These are phyloP conservation scores for Cadophora sp. DNA, from an alignment of 2,329 filamentous ascomycete species.

Conservation along the genomic window DNA sequence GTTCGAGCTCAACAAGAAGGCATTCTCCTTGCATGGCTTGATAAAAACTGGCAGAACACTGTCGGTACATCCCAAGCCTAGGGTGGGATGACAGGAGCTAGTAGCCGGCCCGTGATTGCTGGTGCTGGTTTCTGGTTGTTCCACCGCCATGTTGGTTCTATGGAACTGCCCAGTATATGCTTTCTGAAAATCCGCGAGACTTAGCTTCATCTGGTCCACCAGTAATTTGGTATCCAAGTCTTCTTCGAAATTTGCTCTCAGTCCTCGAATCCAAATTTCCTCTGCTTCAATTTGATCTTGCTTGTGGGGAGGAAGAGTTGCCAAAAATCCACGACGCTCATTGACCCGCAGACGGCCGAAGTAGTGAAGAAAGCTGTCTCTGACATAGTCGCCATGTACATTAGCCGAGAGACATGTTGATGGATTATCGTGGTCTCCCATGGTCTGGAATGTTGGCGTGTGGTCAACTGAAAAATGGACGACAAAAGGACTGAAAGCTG, in stretches of 20 bases:
- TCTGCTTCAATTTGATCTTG: conserved; percentile 22
- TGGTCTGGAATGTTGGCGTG: no score
- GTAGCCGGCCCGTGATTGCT: no score
- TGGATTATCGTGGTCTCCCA: conserved; percentile 1
- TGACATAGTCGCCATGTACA: conserved; percentile 14
- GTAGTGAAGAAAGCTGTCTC: conserved; percentile 25
- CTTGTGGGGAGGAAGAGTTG: conserved; percentile 10
- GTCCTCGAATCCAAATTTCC: conserved; percentile 12
- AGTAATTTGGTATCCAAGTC: not conserved
- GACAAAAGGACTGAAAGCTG: no score
- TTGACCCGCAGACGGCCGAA: conserved; percentile 24
- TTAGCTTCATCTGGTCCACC: conserved; percentile 2
- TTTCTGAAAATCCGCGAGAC: not conserved
- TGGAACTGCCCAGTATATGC: no score
- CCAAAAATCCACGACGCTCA: conserved; percentile 18
- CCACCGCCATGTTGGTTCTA: no score
- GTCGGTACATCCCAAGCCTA: no score
- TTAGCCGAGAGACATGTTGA: not conserved
- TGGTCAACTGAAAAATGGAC: no score
- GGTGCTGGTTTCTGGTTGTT: no score
- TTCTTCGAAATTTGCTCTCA: conserved; percentile 19
- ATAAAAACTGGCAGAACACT: no score
- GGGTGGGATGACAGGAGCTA: no score
- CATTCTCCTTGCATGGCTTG: conserved; percentile 16
- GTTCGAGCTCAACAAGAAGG: not conserved